Evolutionary conservation across 225 moss, liverwort and hornwort species (phyloP).

Genomic region (Thuidium tamariscinum): DNA sequence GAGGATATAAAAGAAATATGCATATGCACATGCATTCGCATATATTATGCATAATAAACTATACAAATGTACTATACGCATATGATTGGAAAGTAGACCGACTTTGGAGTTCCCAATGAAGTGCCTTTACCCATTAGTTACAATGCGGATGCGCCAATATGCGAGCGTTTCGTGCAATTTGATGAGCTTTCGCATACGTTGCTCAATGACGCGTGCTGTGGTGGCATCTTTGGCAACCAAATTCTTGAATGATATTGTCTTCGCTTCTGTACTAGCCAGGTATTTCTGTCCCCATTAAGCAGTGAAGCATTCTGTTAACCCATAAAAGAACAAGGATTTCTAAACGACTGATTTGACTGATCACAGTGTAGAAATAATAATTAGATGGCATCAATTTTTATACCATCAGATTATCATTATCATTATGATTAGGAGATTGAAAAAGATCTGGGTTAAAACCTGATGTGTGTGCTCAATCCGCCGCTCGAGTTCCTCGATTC

Average conservation of each 20-base stretch:
- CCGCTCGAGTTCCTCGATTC: constrained; percentile 65
- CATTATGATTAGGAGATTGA: neutral
- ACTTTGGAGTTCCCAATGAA: neutral
- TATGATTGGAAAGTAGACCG: neutral
- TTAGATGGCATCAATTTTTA: neutral
- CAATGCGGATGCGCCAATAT: constrained; percentile 69
- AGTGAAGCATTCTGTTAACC: neutral
- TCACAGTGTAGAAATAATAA: neutral
- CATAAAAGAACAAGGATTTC: neutral
- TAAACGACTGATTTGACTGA: neutral
- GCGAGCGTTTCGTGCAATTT: constrained; percentile 71
- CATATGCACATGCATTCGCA: neutral
- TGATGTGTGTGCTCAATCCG: constrained; percentile 78
- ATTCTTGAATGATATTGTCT: constrained; percentile 57
- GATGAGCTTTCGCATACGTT: constrained; percentile 83
- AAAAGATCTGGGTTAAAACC: constrained; percentile 1
- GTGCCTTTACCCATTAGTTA: constrained; percentile 33
- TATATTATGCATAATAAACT: neutral
- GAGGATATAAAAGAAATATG: neutral
- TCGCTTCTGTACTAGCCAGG: constrained; percentile 64
- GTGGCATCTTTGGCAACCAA: constrained; percentile 65
- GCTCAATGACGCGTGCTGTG: constrained; percentile 67
- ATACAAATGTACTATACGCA: neutral
- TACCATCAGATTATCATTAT: neutral
- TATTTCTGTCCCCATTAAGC: constrained; percentile 34